These are phyloP conservation scores for Chrysanthemum makinoi DNA, from an alignment of 129 eudicot species.

Conservation along the genomic window DNA sequence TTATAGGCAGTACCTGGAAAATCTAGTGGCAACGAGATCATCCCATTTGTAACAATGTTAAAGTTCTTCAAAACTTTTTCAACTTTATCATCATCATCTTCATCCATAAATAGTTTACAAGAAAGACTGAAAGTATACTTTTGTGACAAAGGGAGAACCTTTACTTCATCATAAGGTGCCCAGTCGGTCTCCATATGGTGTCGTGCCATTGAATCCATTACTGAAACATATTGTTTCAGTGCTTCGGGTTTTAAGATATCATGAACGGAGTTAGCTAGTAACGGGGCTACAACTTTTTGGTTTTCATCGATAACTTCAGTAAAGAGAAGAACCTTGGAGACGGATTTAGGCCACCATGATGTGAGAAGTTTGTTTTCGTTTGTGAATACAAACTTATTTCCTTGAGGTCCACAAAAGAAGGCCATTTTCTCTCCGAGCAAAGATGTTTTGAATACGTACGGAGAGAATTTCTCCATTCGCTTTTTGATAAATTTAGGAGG, in stretches of 20 bases:
- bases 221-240: constrained; percentile 25
- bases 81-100: constrained; percentile 27
- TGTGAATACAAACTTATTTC: constrained; percentile 40
- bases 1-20: constrained; percentile 37
- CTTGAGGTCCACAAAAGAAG: constrained; percentile 36
- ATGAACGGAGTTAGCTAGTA: constrained; percentile 22
- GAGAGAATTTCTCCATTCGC: constrained; percentile 31
- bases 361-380: constrained; percentile 38
- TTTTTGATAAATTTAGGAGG: constrained; percentile 30
- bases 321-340: constrained; percentile 36
- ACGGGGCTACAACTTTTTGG: constrained; percentile 29
- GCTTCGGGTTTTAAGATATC: constrained; percentile 41
- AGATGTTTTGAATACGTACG: constrained; percentile 27
- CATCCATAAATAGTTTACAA: constrained; percentile 35
- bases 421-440: constrained; percentile 43
- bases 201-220: constrained; percentile 43
- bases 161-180: constrained; percentile 27
- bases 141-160: constrained; percentile 35
- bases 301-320: constrained; percentile 29
- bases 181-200: constrained; percentile 31
- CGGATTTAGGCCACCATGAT: constrained; percentile 51
- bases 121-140: constrained; percentile 37
- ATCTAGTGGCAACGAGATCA: constrained; percentile 38
- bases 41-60: constrained; percentile 25
- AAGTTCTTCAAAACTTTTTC: constrained; percentile 18